phyloP scores from a whole-genome alignment of 495 filamentous ascomycete genomes.

The Talaromyces proteolyticus region DNA sequence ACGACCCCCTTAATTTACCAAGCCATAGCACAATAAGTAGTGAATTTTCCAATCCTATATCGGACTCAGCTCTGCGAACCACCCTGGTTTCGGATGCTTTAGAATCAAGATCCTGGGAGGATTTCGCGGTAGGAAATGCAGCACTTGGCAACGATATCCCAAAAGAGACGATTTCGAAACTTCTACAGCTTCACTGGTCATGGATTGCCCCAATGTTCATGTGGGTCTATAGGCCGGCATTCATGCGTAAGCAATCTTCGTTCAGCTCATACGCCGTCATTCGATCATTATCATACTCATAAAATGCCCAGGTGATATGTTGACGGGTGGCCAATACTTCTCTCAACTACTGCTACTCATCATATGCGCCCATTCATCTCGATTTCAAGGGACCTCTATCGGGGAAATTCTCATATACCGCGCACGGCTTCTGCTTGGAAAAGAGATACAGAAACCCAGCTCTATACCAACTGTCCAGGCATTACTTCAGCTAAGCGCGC shows the following conservation, averaged over 20 bases:
- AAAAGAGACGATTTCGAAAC: not conserved
- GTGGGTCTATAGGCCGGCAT: constrained; percentile 21
- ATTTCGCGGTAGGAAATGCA: not conserved
- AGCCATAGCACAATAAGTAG: not conserved
- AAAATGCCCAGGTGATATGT: not conserved
- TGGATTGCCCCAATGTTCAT: constrained; percentile 21
- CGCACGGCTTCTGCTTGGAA: not conserved
- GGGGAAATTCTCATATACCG: not conserved
- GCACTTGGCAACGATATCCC: not conserved
- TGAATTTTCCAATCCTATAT: not conserved
- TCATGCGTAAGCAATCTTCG: constrained; percentile 10
- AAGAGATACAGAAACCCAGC: not conserved
- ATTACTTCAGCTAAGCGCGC: constrained; percentile 10
- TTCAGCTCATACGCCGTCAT: no score
- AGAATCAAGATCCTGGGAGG: not conserved
- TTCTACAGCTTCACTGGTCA: constrained; percentile 12
- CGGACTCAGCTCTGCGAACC: not conserved
- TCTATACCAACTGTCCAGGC: constrained; percentile 15
- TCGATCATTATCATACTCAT: no score
- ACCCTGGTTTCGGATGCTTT: not conserved
- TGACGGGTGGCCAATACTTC: not conserved
- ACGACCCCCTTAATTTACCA: not conserved
- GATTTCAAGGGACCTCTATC: not conserved
- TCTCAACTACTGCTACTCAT: not conserved
- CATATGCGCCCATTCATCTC: not conserved